Evolutionary conservation across 2,329 filamentous ascomycete genomes (phyloP).

Genomic region (Karstenula rhodostoma): DNA sequence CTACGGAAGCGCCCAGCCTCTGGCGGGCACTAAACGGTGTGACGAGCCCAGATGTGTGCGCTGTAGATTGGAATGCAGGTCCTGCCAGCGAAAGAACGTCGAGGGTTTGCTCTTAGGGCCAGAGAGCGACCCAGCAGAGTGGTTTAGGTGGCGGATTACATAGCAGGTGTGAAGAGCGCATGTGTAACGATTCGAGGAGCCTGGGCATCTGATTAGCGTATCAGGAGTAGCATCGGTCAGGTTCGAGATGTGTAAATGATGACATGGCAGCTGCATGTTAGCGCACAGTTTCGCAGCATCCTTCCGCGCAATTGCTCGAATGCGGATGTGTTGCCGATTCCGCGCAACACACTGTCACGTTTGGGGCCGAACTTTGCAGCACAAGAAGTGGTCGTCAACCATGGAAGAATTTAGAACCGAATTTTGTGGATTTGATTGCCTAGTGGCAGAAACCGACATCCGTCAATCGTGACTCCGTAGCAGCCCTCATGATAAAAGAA

Average conservation of each 20-base stretch:
- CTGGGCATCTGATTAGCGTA: not conserved
- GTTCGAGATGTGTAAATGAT: not conserved
- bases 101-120: not conserved
- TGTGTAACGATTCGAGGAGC: not conserved
- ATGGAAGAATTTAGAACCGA: slow-evolving; percentile 16
- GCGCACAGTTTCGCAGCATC: not conserved
- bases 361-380: not conserved
- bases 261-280: not conserved
- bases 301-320: not conserved
- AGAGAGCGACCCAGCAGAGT: not conserved
- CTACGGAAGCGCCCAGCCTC: not conserved
- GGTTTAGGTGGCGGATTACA: not conserved
- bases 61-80: slow-evolving; percentile 11
- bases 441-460: slow-evolving; percentile 36
- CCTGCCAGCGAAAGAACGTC: not conserved
- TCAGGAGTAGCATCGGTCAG: not conserved
- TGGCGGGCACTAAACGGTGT: slow-evolving; percentile 10
- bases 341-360: too few relatives aligned
- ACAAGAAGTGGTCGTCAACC: not conserved
- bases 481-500: slow-evolving; percentile 36
- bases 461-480: slow-evolving; percentile 45
- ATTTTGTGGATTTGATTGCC: slow-evolving; percentile 42
- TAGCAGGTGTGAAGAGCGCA: not conserved
- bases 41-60: not conserved
- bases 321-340: not conserved